Evolutionary conservation across 495 filamentous ascomycete genomes (phyloP).

Genomic region (Bacidia rubella): DNA sequence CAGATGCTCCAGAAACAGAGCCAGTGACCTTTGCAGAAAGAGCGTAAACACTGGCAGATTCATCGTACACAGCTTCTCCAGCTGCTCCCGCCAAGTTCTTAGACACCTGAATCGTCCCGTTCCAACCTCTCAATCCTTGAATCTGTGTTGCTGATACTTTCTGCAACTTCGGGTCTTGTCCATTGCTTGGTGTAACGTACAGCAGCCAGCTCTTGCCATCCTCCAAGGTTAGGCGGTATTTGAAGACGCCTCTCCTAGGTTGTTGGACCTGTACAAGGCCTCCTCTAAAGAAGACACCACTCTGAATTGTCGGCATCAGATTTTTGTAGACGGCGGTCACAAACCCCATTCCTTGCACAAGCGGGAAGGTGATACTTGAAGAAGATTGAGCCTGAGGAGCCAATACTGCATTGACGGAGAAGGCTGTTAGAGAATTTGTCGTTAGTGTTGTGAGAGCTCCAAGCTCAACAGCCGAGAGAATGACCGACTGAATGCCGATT

Average conservation of each 20-base stretch:
- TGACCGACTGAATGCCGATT: conserved; percentile 65
- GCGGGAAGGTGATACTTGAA: conserved; percentile 56
- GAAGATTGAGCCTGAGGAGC: conserved; percentile 35
- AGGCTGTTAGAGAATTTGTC: conserved; percentile 47
- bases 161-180: conserved; percentile 34
- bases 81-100: conserved; percentile 49
- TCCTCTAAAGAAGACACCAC: conserved; percentile 58
- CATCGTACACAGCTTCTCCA: conserved; percentile 61
- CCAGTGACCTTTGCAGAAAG: conserved; percentile 48
- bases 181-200: conserved; percentile 47
- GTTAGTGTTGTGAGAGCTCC: conserved; percentile 43
- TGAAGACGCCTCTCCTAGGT: conserved; percentile 51
- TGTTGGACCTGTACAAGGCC: conserved; percentile 45
- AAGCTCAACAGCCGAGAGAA: conserved; percentile 67
- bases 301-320: conserved; percentile 56
- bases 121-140: conserved; percentile 38
- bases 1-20: conserved; percentile 39
- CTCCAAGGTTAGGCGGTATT: conserved; percentile 59
- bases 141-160: conserved; percentile 34
- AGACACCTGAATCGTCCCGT: conserved; percentile 67
- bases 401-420: conserved; percentile 63
- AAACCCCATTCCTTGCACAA: conserved; percentile 85
- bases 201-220: conserved; percentile 68
- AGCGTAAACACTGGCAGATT: conserved; percentile 61
- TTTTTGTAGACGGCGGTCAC: conserved; percentile 66